Evolutionary conservation across 2,329 filamentous ascomycete species (phyloP).

Genomic region (Neofusicoccum sp.): DNA sequence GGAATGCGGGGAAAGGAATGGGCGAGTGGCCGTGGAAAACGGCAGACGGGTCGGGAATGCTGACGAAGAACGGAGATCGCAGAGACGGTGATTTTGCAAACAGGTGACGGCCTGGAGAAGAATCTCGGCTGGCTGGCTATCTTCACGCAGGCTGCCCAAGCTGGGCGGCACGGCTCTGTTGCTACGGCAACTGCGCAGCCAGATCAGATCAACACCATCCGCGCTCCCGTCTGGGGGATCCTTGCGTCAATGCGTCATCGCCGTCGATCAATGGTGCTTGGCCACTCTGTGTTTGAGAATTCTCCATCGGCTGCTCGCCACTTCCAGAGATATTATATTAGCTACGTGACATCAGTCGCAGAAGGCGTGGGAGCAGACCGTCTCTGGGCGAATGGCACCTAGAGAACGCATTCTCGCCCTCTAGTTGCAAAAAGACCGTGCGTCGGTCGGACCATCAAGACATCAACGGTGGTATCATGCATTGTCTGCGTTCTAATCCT

Average conservation of each 20-base stretch:
- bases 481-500: conserved; percentile 10
- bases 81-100: too few relatives aligned
- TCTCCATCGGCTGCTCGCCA: too few relatives aligned
- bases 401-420: too few relatives aligned
- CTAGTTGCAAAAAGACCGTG: not conserved
- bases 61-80: too few relatives aligned
- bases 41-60: too few relatives aligned
- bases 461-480: not conserved
- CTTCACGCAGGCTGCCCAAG: not conserved
- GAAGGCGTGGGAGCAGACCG: too few relatives aligned
- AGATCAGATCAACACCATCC: conserved; percentile 12
- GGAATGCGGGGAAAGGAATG: not conserved
- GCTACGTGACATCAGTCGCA: too few relatives aligned
- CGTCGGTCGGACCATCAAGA: not conserved
- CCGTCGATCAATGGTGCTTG: conserved; percentile 3
- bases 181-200: conserved; percentile 4
- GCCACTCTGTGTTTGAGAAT: too few relatives aligned
- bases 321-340: too few relatives aligned
- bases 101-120: not conserved
- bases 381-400: too few relatives aligned
- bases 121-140: not conserved
- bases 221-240: conserved; percentile 13
- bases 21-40: not conserved
- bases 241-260: conserved; percentile 13
- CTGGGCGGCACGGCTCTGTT: conserved; percentile 6